phyloP scores from a whole-genome alignment of 345 rosid genomes.

The Carallia pectinifolia region DNA sequence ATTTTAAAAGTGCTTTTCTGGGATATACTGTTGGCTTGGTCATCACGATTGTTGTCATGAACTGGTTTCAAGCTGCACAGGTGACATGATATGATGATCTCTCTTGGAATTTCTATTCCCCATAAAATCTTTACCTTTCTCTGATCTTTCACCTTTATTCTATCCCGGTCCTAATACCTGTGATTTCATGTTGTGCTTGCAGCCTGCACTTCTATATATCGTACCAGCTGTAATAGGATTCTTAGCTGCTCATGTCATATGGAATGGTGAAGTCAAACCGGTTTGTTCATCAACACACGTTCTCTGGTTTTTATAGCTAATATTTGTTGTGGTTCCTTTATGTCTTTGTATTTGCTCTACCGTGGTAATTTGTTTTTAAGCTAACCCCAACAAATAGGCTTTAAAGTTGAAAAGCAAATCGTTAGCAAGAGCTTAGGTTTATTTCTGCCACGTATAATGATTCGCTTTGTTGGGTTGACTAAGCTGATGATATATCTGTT shows the following conservation, averaged over 20 bases:
- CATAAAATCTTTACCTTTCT: background rate
- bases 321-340: background rate
- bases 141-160: background rate
- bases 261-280: conserved; percentile 94
- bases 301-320: background rate
- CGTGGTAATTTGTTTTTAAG: background rate
- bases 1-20: conserved; percentile 90
- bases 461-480: background rate
- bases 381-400: too few species aligned
- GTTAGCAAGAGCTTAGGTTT: too few species aligned
- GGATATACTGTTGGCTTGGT: conserved; percentile 77
- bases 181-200: conserved; percentile 21
- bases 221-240: conserved; percentile 92
- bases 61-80: conserved; percentile 99
- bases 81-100: conserved; percentile 28
- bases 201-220: conserved; percentile 97
- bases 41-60: conserved; percentile 91
- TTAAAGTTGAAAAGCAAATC: too few species aligned
- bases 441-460: too few species aligned
- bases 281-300: conserved; percentile 40
- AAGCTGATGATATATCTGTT: background rate
- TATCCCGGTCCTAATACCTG: background rate
- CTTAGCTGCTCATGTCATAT: conserved; percentile 83
- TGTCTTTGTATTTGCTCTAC: background rate
- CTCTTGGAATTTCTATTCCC: background rate